Evolutionary conservation across 164 flowering plant species (phyloP), one percentile per base, ranked within the genome.

Genomic region (Berberis vulgaris): DNA sequence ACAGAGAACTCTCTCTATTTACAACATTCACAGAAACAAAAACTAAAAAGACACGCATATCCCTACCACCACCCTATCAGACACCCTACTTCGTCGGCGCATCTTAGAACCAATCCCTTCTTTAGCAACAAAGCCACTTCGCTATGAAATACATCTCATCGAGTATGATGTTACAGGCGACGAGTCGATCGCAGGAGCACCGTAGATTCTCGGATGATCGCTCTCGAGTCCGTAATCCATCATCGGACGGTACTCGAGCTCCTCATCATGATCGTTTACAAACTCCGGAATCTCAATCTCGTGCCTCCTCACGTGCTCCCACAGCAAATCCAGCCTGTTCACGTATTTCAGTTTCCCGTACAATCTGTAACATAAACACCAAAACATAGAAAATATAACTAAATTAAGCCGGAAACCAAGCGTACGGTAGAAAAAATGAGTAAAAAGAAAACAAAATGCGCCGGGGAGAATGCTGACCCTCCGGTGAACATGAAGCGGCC

Each of bases 201-300:
- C 69, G 66, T 71, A 73, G 11, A 67, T 65, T 9, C 86, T 70
- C 0, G 82, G 82, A 45, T 87, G 91, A 72, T 87, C 89, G 55
- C 86, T 82, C 70, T 85, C 91, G 45, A 82, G 41, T 1, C 88
- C 88, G 57, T 83, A 89, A 64, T 89, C 86, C 82, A 82, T 76
- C 77, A 79, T 68, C 49, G 88, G 86, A 54, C 84, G 73, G 74
- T 67, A 69, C 67, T 89, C 97, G 73, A 83, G 63, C 57, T 76
- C 86, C 54, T 85, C 88, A 61, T 87, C 96, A 39, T 84, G 82
- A 49, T 85, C 91, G 40, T 65, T 58, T 59, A 85, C 91, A 50
- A 79, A 87, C 42, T 85, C 91, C n/a, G 91, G 96, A 4, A 87
- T 71, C 70, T 81, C 86, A 0, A 86, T 71, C 66, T 79, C 87